phyloP scores from a whole-genome alignment of 306 rosid genomes.

The Luffa acutangula region DNA sequence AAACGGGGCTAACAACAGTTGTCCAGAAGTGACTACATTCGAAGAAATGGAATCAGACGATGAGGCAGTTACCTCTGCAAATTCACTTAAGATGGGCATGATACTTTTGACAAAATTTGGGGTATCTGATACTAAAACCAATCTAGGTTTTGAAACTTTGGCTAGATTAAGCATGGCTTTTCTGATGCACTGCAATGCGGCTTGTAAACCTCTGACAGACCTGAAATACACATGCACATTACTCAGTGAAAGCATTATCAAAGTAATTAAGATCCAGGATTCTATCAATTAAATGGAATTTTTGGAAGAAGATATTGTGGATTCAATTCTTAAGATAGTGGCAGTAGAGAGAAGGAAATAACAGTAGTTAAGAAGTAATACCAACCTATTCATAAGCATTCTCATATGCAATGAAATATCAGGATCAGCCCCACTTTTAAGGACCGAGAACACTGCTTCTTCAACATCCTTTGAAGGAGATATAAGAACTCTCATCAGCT shows the following conservation, averaged over 20 bases:
- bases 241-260: background rate
- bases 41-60: background rate
- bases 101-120: constrained; percentile 60
- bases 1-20: background rate
- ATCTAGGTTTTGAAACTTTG: constrained; percentile 42
- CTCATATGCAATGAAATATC: constrained; percentile 92
- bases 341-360: constrained; percentile 1
- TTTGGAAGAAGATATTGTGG: background rate
- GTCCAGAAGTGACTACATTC: background rate
- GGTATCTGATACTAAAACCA: constrained; percentile 78
- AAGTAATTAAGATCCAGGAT: background rate
- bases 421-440: constrained; percentile 58
- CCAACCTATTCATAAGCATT: constrained; percentile 93
- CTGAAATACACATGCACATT: constrained; percentile 33
- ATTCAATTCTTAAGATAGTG: background rate
- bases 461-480: constrained; percentile 72
- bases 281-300: background rate
- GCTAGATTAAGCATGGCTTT: constrained; percentile 36
- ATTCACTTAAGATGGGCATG: constrained; percentile 40
- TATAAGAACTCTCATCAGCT: constrained; percentile 82
- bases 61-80: constrained; percentile 65
- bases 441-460: constrained; percentile 75
- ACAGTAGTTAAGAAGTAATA: constrained; percentile 11
- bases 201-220: constrained; percentile 64
- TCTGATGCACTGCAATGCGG: constrained; percentile 58